These are phyloP conservation scores for Rhizoclosmatium globosum DNA, from an alignment of 192 early-diverging fungal species.

Conservation along the genomic window DNA sequence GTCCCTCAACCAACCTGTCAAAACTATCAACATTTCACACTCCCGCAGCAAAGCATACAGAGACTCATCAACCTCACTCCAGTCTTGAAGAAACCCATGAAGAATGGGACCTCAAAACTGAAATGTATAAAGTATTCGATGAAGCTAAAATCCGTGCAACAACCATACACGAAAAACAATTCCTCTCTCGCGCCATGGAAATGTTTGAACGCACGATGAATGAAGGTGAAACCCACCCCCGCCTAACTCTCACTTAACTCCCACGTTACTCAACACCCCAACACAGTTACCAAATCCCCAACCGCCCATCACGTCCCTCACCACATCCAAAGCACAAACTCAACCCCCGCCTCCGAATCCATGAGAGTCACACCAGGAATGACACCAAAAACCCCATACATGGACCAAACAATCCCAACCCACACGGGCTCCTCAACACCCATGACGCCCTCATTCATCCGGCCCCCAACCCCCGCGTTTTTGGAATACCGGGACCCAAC, in stretches of 20 bases:
- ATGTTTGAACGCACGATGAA: background rate
- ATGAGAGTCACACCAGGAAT: background rate
- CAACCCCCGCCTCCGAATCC: background rate
- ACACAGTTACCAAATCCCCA: too few species aligned
- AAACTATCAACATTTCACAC: background rate
- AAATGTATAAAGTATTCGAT: conserved; percentile 15
- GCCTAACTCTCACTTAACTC: too few species aligned
- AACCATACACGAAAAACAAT: background rate
- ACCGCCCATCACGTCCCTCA: background rate
- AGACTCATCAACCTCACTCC: background rate
- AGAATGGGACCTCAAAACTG: conserved; percentile 4
- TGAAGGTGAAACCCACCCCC: background rate
- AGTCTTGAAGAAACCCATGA: background rate
- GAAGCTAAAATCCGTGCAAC: conserved; percentile 3
- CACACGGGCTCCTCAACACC: background rate
- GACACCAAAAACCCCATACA: background rate
- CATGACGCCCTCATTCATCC: background rate
- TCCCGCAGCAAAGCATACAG: background rate
- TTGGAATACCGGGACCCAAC: background rate
- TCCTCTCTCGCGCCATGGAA: background rate
- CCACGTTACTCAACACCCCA: too few species aligned
- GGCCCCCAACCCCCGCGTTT: conserved; percentile 19
- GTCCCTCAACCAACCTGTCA: background rate
- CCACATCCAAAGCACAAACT: background rate
- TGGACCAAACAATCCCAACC: conserved; percentile 3